Evolutionary conservation across 2,329 filamentous ascomycete species (phyloP), one percentile per base, ranked within the genome.

Genomic region (Pseudogymnoascus sp.): DNA sequence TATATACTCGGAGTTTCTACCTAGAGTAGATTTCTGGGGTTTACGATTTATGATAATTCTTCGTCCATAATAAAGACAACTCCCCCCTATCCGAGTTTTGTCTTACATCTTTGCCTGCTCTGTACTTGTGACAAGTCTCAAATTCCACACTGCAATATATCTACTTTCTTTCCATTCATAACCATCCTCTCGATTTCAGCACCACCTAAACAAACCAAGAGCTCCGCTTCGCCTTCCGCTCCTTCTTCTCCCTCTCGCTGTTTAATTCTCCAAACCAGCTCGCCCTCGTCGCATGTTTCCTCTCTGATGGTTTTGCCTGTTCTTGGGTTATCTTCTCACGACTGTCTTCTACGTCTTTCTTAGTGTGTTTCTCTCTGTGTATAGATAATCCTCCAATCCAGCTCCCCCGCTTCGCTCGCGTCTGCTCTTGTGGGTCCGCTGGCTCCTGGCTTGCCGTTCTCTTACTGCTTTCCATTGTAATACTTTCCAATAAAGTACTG

Each of bases 1-100:
- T 50, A 50, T 54, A 54, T 54, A 54, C 47, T 54, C 47, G 47
- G 47, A 33, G 47, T 54, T 54, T 33, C 47, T 54, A 54, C 47
- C 33, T 33, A 15, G 9, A 33, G 47, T 54, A 54, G 29, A 54
- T 33, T 21, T 54, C 47, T 54, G 47, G 47, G 47, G 47, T 54
- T 54, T 17, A 54, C 47, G 47, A 33, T 54, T 54, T 33, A 54
- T 54, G 47, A 54, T 50, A 33, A 15, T 24, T 54, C 33, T 33
- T 31, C 29, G 15, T 54, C 33, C 47, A 21, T 54, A 54, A 29
- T 21, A 54, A 54, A 54, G n/a, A 54, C 29, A 54, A 54, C 47
- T 54, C 21, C 13, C 29, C 47, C 5, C 47, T 33, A 54, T 33
- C 29, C 10, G 29, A 33, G 29, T 54, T 33, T 11, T 33, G 29